phyloP scores from a whole-genome alignment of 306 rosid species.

The Begonia loranthoides region DNA sequence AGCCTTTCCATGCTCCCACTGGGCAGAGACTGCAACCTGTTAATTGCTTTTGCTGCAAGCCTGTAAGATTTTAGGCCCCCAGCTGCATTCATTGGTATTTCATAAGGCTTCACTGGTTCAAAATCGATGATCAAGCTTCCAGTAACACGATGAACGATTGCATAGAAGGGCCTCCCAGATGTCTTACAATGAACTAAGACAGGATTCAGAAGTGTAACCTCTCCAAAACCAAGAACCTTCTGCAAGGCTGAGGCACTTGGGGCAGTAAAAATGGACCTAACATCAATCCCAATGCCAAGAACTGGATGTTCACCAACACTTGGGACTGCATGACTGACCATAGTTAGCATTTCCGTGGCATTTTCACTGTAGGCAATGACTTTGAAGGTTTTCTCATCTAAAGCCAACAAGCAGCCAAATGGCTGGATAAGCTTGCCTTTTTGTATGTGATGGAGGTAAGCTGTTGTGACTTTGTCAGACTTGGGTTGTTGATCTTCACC shows the following conservation, averaged over 20 bases:
- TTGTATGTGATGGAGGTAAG: conserved; percentile 83
- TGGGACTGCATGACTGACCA: conserved; percentile 87
- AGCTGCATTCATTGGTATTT: conserved; percentile 84
- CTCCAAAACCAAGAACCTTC: conserved; percentile 79
- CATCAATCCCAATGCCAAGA: conserved; percentile 79
- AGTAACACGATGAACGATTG: conserved; percentile 70
- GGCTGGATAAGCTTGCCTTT: conserved; percentile 86
- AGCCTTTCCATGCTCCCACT: conserved; percentile 87
- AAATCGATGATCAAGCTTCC: conserved; percentile 81
- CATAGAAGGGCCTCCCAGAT: conserved; percentile 94
- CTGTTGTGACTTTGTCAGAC: conserved; percentile 67
- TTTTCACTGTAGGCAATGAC: conserved; percentile 90
- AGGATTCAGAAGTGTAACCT: conserved; percentile 87
- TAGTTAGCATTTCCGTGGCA: conserved; percentile 88
- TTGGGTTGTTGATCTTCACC: conserved; percentile 43
- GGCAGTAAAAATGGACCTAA: conserved; percentile 59
- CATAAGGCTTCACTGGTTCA: conserved; percentile 90
- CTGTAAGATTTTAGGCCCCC: conserved; percentile 92
- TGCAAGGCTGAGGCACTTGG: conserved; percentile 80
- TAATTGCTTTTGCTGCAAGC: conserved; percentile 90
- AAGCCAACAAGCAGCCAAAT: conserved; percentile 80
- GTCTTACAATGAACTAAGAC: conserved; percentile 90
- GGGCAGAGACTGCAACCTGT: conserved; percentile 71
- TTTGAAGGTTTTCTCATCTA: conserved; percentile 82
- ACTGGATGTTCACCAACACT: conserved; percentile 85